phyloP scores from a whole-genome alignment of 1,139 yeast species.

The Magnusiomyces magnusii region DNA sequence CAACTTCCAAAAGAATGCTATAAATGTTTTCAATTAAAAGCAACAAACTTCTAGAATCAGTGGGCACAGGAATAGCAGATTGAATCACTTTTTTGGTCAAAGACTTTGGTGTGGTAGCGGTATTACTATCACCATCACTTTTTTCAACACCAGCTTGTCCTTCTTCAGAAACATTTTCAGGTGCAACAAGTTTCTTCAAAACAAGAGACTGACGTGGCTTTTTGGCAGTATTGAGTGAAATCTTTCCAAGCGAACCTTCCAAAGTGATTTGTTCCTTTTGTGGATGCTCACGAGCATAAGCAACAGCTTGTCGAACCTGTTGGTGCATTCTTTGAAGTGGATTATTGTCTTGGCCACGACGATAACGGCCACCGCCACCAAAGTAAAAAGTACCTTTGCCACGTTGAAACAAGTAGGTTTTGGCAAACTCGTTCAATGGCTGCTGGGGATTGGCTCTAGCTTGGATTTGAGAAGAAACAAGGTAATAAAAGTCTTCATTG shows the following conservation, averaged over 20 bases:
- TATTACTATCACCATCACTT: neutral
- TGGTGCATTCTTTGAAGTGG: slow-evolving; percentile 98
- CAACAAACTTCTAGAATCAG: slow-evolving; percentile 25
- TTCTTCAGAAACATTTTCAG: neutral
- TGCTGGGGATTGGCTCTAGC: slow-evolving; percentile 43
- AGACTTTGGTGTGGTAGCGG: neutral
- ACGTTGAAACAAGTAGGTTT: slow-evolving; percentile 89
- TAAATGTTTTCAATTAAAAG: slow-evolving; percentile 63
- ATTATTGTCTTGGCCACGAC: slow-evolving; percentile 56
- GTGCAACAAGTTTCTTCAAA: slow-evolving; percentile 36
- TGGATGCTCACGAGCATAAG: slow-evolving; percentile 87
- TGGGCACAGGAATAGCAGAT: slow-evolving; percentile 11
- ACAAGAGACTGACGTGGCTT: slow-evolving; percentile 86
- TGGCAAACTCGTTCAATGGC: slow-evolving; percentile 63
- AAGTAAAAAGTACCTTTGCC: slow-evolving; percentile 39
- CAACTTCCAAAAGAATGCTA: slow-evolving; percentile 68
- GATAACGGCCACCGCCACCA: slow-evolving; percentile 61
- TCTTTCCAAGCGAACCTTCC: slow-evolving; percentile 90
- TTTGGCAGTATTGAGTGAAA: slow-evolving; percentile 72
- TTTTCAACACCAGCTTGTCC: slow-evolving; percentile 18
- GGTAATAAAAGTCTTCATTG: slow-evolving; percentile 94
- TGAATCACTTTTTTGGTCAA: neutral
- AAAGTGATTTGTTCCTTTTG: slow-evolving; percentile 62
- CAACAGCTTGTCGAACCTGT: slow-evolving; percentile 94
- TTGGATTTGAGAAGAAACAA: slow-evolving; percentile 84